Evolutionary conservation across 768 basidiomycete genomes (phyloP).

Genomic region (Cystobasidium tubakii): DNA sequence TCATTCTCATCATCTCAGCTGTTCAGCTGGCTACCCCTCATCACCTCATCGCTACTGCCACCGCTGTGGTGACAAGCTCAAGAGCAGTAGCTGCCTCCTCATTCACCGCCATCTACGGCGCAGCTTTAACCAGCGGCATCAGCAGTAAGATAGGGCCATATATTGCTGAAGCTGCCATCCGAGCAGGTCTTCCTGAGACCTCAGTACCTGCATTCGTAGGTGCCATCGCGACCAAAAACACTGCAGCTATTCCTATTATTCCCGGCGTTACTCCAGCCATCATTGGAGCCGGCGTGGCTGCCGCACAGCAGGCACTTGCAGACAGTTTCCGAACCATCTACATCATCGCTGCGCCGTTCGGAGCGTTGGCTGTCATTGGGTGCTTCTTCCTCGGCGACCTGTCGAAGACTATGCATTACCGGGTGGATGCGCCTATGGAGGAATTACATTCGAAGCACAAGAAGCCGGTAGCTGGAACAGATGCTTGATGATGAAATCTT

Average conservation of each 20-base stretch:
- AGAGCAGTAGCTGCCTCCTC: conserved; percentile 12
- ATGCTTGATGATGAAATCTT: background rate
- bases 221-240: conserved; percentile 9
- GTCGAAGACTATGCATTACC: conserved; percentile 16
- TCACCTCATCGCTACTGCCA: conserved; percentile 21
- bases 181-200: conserved; percentile 22
- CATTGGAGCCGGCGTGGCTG: conserved; percentile 18
- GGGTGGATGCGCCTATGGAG: conserved; percentile 16
- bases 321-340: conserved; percentile 19
- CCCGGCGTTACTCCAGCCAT: conserved; percentile 27
- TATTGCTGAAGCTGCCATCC: conserved; percentile 15
- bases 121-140: conserved; percentile 4
- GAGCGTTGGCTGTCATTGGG: conserved; percentile 7
- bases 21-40: conserved; percentile 17
- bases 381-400: conserved; percentile 23
- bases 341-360: conserved; percentile 12
- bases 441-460: conserved; percentile 14
- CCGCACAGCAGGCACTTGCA: background rate
- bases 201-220: conserved; percentile 22
- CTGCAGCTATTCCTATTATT: conserved; percentile 6
- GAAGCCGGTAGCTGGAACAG: background rate
- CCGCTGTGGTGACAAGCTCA: conserved; percentile 20
- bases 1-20: conserved; percentile 20
- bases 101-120: conserved; percentile 18
- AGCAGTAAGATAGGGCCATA: background rate